Conservation (phyloP, 805 yeast genomes). For the Aciculoconidium aculeatum region DNA sequence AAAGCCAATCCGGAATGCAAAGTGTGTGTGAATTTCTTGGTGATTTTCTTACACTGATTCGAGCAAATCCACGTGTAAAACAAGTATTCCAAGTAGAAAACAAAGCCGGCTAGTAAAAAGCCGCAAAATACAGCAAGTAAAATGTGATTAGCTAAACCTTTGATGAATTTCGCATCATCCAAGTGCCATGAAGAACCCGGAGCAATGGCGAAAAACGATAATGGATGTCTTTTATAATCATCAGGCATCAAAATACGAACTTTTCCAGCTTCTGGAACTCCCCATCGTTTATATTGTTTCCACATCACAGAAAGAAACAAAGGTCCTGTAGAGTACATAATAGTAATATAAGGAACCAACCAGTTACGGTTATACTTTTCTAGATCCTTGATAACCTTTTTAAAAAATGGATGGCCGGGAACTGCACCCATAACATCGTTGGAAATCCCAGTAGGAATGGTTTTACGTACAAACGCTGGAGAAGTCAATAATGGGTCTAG, state of each 20-base stretch:
- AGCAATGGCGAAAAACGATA: constrained; percentile 67
- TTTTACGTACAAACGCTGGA: constrained; percentile 83
- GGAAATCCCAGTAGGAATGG: constrained; percentile 85
- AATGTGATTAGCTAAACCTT: constrained; percentile 69
- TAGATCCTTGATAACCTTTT: constrained; percentile 60
- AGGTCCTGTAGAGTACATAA: constrained; percentile 93
- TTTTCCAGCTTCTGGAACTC: constrained; percentile 57
- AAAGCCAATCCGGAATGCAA: too few relatives aligned
- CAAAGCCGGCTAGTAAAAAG: constrained; percentile 44
- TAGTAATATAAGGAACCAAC: constrained; percentile 82
- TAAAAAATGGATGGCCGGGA: constrained; percentile 81
- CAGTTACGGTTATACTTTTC: constrained; percentile 60
- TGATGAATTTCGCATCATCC: constrained; percentile 78
- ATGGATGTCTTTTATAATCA: constrained; percentile 58
- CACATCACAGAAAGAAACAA: constrained; percentile 78
- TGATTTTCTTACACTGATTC: constrained; percentile 20
- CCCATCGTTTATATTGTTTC: constrained; percentile 83
- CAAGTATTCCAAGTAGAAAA: constrained; percentile 35
- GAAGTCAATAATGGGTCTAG: constrained; percentile 76
- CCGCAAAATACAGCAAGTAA: constrained; percentile 68
- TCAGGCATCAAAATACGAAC: constrained; percentile 67
- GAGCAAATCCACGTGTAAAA: constrained; percentile 32
- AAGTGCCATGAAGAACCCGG: constrained; percentile 91
- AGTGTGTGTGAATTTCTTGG: constrained; percentile 7
- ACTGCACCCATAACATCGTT: constrained; percentile 91